Evolutionary conservation across 176 grass and related monocot species (phyloP), one percentile per base, ranked within the genome.

Genomic region (Hyparrhenia diplandra): DNA sequence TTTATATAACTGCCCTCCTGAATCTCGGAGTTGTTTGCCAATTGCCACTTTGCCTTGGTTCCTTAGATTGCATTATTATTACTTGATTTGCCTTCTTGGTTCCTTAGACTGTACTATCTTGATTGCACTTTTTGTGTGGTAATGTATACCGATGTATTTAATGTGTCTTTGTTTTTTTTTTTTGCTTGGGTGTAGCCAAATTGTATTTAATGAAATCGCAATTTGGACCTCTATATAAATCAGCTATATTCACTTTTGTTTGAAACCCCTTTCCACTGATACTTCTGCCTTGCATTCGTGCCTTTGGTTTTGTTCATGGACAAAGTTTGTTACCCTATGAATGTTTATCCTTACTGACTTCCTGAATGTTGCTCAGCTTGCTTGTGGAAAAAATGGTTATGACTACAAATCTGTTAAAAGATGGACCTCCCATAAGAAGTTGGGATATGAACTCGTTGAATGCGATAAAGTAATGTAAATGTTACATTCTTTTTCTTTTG

Each of bases 391-490:
- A 91, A 43, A n/a, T 55, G 89, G 91, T 13, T 97, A 97, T 90
- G 89, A 97, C 78, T 97, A 92, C 79, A 90, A 85, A 82, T 78
- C 91, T 84, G 91, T 97, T 75, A 94, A 75, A 84, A 92, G 94
- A 75, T 97, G 94, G 94, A 97, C 91, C 60, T 80, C 91, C 11
- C 27, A 18, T 28, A 94, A 29, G 77, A 97, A 94, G 77, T 78
- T 97, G 84, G 94, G 91, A 41, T 97, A 97, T 81, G 63, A 76
- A 23, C 87, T 97, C 62, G 57, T 92, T 86, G 91, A 94, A 34
- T 97, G 91, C 68, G 87, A 94, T 67, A 97, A 90, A 79, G 94
- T 94, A 94, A 88, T 78, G 75, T 93, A 51, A 20, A 21, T 83
- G 40, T 28, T 82, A 6, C 32, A 46, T 83, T 75, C 12, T 80